phyloP scores from a whole-genome alignment of 2,329 filamentous ascomycete genomes.

The Phialemoniopsis sp. region DNA sequence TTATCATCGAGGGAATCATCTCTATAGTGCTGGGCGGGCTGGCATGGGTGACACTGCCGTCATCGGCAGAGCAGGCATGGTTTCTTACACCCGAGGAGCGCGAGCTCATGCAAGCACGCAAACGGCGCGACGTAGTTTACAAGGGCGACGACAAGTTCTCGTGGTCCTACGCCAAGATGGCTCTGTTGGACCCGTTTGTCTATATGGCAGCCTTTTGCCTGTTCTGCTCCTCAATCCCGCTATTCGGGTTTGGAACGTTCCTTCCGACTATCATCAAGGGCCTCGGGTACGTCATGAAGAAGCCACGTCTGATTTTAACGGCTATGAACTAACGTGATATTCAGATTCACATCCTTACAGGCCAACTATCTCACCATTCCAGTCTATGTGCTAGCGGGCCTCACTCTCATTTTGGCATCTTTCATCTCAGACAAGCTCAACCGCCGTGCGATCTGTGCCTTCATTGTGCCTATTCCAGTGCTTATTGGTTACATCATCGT shows the following conservation, averaged over 20 bases:
- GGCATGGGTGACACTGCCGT: not conserved
- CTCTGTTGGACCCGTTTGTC: not conserved
- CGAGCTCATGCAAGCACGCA: not conserved
- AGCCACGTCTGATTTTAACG: not conserved
- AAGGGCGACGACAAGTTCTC: not conserved
- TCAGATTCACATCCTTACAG: constrained; percentile 7
- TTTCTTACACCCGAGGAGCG: not conserved
- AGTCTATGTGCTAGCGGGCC: constrained; percentile 9
- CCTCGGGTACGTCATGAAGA: too few species aligned
- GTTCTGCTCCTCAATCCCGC: too few species aligned
- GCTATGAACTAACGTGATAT: not conserved
- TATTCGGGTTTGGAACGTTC: too few species aligned
- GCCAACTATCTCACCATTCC: constrained; percentile 14
- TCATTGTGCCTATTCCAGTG: constrained; percentile 1
- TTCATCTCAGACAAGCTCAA: constrained; percentile 4
- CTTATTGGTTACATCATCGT: constrained; percentile 5
- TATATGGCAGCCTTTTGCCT: not conserved
- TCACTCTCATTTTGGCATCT: constrained; percentile 5
- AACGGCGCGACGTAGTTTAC: not conserved
- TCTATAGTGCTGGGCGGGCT: not conserved
- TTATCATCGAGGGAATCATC: not conserved
- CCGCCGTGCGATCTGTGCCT: constrained; percentile 1
- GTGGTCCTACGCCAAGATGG: not conserved
- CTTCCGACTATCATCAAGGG: too few species aligned
- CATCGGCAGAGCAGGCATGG: not conserved